Conservation (phyloP, 768 basidiomycete species). For the Lentinula guzmanii region DNA sequence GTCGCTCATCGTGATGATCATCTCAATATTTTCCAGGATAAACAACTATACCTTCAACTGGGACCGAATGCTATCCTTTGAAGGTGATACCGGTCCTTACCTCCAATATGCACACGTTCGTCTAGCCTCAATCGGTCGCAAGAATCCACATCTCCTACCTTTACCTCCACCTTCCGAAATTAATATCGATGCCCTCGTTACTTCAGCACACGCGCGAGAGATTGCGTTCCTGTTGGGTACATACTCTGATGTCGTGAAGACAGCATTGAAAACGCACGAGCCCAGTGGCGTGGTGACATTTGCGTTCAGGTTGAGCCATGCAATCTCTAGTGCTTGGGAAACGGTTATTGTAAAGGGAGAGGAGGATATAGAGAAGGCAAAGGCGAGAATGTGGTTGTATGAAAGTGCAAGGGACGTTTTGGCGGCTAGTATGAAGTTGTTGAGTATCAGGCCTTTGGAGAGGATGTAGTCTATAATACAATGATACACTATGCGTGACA, state of each 20-base stretch:
- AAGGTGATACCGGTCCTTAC: conserved; percentile 94
- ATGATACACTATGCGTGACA: background rate
- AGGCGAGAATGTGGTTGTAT: conserved; percentile 86
- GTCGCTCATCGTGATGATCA: background rate
- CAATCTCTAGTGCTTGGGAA: conserved; percentile 92
- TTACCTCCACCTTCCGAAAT: conserved; percentile 68
- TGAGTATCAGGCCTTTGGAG: conserved; percentile 88
- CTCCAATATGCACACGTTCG: conserved; percentile 97
- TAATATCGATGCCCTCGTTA: conserved; percentile 57
- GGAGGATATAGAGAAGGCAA: conserved; percentile 65
- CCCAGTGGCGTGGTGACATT: conserved; percentile 91
- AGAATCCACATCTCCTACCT: conserved; percentile 82
- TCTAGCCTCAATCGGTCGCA: conserved; percentile 83
- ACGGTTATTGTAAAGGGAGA: conserved; percentile 82
- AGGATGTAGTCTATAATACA: conserved; percentile 58
- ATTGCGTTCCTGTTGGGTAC: conserved; percentile 81
- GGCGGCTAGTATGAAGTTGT: conserved; percentile 74
- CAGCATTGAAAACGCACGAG: conserved; percentile 79
- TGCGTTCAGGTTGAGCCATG: conserved; percentile 80
- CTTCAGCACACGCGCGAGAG: conserved; percentile 72
- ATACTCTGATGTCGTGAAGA: conserved; percentile 89
- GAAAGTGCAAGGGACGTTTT: conserved; percentile 88
- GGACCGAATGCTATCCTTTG: conserved; percentile 91
- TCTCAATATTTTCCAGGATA: conserved; percentile 45
- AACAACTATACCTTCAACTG: conserved; percentile 96